Evolutionary conservation across 208 protist genomes (phyloP).

Genomic region (Leishmania mexicana): DNA sequence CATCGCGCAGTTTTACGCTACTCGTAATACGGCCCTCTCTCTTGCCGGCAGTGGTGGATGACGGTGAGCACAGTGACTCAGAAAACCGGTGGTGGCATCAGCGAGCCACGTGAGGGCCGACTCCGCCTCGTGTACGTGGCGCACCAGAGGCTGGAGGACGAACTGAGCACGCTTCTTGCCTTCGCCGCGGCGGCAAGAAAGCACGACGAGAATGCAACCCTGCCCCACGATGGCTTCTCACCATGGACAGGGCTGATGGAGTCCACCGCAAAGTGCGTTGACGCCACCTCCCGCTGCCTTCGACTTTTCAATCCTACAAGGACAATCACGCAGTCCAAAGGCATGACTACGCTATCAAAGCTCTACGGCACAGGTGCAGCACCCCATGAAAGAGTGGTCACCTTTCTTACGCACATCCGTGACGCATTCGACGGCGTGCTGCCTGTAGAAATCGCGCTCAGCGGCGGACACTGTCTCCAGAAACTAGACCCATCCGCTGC

Average conservation of each 20-base stretch:
- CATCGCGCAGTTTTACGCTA: neutral
- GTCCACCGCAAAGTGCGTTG: conserved; percentile 29
- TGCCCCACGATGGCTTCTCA: conserved; percentile 29
- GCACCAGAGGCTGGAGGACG: conserved; percentile 42
- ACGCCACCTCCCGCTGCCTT: conserved; percentile 45
- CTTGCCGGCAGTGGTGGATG: neutral
- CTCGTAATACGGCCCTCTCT: neutral
- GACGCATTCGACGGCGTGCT: conserved; percentile 34
- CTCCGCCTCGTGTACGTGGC: conserved; percentile 32
- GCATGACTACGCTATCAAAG: conserved; percentile 40
- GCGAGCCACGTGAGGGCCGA: conserved; percentile 9
- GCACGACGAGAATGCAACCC: conserved; percentile 1
- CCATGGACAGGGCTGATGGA: conserved; percentile 41
- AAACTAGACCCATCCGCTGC: conserved; percentile 27
- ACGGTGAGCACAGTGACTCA: conserved; percentile 1
- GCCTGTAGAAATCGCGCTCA: conserved; percentile 35
- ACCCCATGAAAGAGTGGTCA: conserved; percentile 34
- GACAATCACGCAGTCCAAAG: conserved; percentile 36
- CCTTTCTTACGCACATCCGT: conserved; percentile 40
- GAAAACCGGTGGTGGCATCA: conserved; percentile 7
- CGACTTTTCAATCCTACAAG: conserved; percentile 62
- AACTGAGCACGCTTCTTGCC: conserved; percentile 23
- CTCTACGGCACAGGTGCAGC: conserved; percentile 47
- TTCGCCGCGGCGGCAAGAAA: conserved; percentile 17
- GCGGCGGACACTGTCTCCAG: conserved; percentile 33